Percentiles rank a stretch among this genome's conserved stretches.
These are phyloP conservation scores for Pythium plurisporium DNA, from an alignment of 352 stramenopile species.

Conservation along the genomic window DNA sequence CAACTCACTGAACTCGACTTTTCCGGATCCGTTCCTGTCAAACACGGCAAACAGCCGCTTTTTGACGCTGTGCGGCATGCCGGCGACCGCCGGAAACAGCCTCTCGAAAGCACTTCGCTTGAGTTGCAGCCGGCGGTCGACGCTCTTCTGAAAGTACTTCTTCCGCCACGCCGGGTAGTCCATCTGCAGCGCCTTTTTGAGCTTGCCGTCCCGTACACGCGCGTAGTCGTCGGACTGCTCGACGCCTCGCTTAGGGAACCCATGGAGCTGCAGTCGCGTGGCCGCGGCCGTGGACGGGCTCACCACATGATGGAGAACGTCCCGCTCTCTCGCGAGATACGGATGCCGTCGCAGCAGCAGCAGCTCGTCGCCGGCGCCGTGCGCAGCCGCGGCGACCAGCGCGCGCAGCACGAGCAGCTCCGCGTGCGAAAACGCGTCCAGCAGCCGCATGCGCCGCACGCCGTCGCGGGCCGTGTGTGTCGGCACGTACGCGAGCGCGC, in stretches of 20 bases:
- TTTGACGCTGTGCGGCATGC: slow-evolving; percentile 28
- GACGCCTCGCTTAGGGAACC: neutral
- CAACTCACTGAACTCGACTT: slow-evolving; percentile 60
- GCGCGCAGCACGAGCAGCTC: slow-evolving; percentile 59
- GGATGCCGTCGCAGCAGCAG: slow-evolving; percentile 12
- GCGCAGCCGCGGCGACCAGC: slow-evolving; percentile 29
- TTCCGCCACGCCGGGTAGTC: slow-evolving; percentile 30
- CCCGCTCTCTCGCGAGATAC: slow-evolving; percentile 12
- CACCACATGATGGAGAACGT: slow-evolving; percentile 12
- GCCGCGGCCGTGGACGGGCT: neutral
- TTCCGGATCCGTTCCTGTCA: slow-evolving; percentile 35
- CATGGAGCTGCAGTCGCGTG: neutral
- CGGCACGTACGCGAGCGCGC: slow-evolving; percentile 1
- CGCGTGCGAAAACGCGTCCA: slow-evolving; percentile 49
- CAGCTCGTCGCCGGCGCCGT: slow-evolving; percentile 25
- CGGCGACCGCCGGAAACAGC: slow-evolving; percentile 48
- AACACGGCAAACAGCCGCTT: slow-evolving; percentile 46
- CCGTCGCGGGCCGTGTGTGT: neutral
- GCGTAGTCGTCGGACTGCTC: slow-evolving; percentile 7
- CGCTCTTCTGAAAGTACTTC: slow-evolving; percentile 37
- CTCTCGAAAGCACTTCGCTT: slow-evolving; percentile 40
- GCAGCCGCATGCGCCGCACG: slow-evolving; percentile 18
- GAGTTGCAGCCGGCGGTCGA: slow-evolving; percentile 44
- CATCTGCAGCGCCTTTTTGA: slow-evolving; percentile 10
- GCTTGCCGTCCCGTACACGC: slow-evolving; percentile 14